These are phyloP conservation scores for Cordyceps cateniannulata DNA, from an alignment of 2,329 filamentous ascomycete species.

Conservation along the genomic window DNA sequence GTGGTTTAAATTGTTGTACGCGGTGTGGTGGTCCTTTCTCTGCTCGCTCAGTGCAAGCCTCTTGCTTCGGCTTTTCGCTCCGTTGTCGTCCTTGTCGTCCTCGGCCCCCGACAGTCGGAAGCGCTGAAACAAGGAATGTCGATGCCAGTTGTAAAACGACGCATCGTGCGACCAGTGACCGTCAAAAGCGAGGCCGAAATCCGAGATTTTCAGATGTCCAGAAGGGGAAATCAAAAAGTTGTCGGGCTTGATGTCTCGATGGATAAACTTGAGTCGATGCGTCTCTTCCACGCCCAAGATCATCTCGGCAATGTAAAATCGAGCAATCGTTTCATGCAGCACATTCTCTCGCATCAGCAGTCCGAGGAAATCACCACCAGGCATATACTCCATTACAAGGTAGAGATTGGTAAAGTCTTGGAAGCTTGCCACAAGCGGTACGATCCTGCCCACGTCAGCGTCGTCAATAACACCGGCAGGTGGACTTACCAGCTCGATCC, in stretches of 20 bases:
- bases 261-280: slow-evolving; percentile 82
- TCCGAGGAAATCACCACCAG: slow-evolving; percentile 88
- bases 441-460: slow-evolving; percentile 50
- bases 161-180: slow-evolving; percentile 93
- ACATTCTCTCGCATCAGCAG: slow-evolving; percentile 79
- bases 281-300: slow-evolving; percentile 90
- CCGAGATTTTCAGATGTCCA: slow-evolving; percentile 90
- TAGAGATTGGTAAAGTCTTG: slow-evolving; percentile 82
- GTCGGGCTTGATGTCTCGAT: slow-evolving; percentile 94
- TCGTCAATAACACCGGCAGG: background rate
- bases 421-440: slow-evolving; percentile 81
- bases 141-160: slow-evolving; percentile 75
- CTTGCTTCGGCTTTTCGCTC: slow-evolving; percentile 27
- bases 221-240: slow-evolving; percentile 88
- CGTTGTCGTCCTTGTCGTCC: slow-evolving; percentile 63
- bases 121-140: slow-evolving; percentile 71
- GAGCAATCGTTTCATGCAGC: slow-evolving; percentile 69
- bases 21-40: slow-evolving; percentile 23
- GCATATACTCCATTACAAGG: slow-evolving; percentile 97
- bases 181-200: slow-evolving; percentile 93
- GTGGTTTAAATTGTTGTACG: slow-evolving; percentile 24
- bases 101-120: slow-evolving; percentile 68
- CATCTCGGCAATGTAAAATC: slow-evolving; percentile 93
- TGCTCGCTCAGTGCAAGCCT: slow-evolving; percentile 24
- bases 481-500: slow-evolving; percentile 65